These are phyloP conservation scores for Plasmodium malariae DNA, from an alignment of 169 alveolate genomes.

Conservation along the genomic window DNA sequence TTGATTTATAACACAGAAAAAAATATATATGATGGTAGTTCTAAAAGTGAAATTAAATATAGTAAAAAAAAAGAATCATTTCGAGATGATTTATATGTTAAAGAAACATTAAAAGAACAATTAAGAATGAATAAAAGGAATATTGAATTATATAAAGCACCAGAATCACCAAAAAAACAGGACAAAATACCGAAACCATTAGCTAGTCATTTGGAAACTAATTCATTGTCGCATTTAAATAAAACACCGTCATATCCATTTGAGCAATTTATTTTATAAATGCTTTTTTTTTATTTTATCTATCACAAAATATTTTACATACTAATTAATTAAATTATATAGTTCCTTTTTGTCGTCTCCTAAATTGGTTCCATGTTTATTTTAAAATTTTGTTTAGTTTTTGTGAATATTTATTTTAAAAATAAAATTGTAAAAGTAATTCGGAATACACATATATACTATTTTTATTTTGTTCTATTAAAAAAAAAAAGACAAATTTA, in stretches of 20 bases:
- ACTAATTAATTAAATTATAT: background rate
- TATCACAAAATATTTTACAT: constrained; percentile 9
- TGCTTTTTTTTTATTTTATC: background rate
- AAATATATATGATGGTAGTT: constrained; percentile 11
- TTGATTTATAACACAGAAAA: constrained; percentile 26
- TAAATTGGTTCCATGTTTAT: constrained; percentile 19
- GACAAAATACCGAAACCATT: constrained; percentile 69
- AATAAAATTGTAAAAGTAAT: constrained; percentile 16
- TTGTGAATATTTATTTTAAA: constrained; percentile 48
- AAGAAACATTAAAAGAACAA: constrained; percentile 29
- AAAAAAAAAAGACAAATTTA: too few relatives aligned
- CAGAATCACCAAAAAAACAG: constrained; percentile 64
- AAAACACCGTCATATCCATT: constrained; percentile 74
- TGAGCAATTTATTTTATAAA: constrained; percentile 56
- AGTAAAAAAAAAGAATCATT: background rate
- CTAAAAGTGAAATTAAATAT: background rate
- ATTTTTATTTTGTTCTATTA: too few relatives aligned
- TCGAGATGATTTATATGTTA: constrained; percentile 19
- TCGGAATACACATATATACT: background rate
- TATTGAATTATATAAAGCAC: constrained; percentile 27
- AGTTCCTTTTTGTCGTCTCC: constrained; percentile 4
- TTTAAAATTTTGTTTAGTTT: constrained; percentile 37
- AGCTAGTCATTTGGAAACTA: constrained; percentile 67
- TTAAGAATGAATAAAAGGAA: constrained; percentile 27
- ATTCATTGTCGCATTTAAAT: constrained; percentile 40